phyloP scores from a whole-genome alignment of 768 basidiomycete species.

The Termitomyces eurrhizus region DNA sequence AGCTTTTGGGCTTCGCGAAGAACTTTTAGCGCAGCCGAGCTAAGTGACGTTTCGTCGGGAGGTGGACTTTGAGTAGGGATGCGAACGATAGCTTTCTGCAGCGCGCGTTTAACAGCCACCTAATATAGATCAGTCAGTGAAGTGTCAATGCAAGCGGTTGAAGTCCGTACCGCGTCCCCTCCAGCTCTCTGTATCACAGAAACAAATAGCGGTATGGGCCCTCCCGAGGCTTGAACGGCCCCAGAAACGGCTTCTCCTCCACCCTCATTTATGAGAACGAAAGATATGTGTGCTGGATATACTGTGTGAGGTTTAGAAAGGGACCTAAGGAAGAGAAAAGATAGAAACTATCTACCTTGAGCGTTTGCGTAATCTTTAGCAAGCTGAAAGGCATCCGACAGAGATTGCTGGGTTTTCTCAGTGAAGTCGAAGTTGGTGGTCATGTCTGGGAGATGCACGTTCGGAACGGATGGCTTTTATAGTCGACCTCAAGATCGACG shows the following conservation, averaged over 20 bases:
- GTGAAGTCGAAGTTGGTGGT: slow-evolving; percentile 74
- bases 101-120: slow-evolving; percentile 57
- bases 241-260: slow-evolving; percentile 32
- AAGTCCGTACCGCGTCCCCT: slow-evolving; percentile 69
- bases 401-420: slow-evolving; percentile 71
- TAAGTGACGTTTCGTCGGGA: slow-evolving; percentile 74
- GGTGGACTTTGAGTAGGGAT: slow-evolving; percentile 82
- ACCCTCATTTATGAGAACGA: slow-evolving; percentile 73
- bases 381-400: slow-evolving; percentile 70
- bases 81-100: slow-evolving; percentile 77
- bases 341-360: slow-evolving; percentile 49
- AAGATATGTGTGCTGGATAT: slow-evolving; percentile 79
- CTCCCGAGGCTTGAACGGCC: slow-evolving; percentile 22
- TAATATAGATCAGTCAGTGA: slow-evolving; percentile 21
- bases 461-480: slow-evolving; percentile 3
- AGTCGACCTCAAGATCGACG: neutral
- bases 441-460: slow-evolving; percentile 26
- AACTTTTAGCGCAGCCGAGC: slow-evolving; percentile 53
- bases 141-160: neutral
- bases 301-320: slow-evolving; percentile 38
- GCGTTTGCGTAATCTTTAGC: slow-evolving; percentile 83
- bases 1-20: slow-evolving; percentile 72
- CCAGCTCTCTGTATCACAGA: slow-evolving; percentile 81
- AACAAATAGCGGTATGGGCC: slow-evolving; percentile 58
- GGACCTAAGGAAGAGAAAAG: slow-evolving; percentile 2